Conservation (phyloP, 441 rosid genomes). For the Arabidopsis hybrid region DNA sequence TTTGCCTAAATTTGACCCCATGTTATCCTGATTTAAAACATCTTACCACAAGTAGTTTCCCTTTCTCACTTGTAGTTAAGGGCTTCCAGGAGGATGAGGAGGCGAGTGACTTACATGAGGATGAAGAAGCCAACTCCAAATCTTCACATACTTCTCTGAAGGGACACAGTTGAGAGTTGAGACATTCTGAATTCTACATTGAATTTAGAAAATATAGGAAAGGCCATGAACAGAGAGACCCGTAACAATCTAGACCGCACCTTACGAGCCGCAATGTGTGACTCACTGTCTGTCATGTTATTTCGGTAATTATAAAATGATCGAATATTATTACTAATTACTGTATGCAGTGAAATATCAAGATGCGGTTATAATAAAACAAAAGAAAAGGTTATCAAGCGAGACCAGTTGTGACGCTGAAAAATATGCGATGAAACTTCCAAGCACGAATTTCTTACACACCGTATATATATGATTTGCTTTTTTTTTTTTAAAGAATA, state of each 20-base stretch:
- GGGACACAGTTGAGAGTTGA: neutral
- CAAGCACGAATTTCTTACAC: slow-evolving; percentile 4
- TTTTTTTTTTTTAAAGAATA: too few relatives aligned
- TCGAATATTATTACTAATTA: neutral
- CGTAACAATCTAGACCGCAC: slow-evolving; percentile 21
- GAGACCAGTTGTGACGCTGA: neutral
- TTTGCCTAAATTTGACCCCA: too few relatives aligned
- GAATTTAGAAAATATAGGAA: slow-evolving; percentile 5
- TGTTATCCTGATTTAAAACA: too few relatives aligned
- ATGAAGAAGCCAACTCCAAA: too few relatives aligned
- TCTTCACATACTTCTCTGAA: neutral
- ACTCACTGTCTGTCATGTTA: slow-evolving; percentile 42
- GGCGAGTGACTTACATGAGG: too few relatives aligned
- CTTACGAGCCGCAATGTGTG: slow-evolving; percentile 42
- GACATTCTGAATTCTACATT: slow-evolving; percentile 10
- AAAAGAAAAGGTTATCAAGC: neutral
- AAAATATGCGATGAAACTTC: slow-evolving; percentile 27
- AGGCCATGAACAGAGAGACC: slow-evolving; percentile 29
- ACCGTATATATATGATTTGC: neutral
- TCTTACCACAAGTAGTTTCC: too few relatives aligned
- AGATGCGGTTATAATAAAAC: neutral
- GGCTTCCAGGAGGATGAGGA: too few relatives aligned
- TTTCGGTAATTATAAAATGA: neutral
- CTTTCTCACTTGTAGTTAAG: too few relatives aligned
- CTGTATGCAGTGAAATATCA: neutral